A percentile compares a stretch with the other conserved stretches of the same genome.
Conservation (phyloP, 2,329 filamentous ascomycete genomes). For the Colletotrichum tanaceti region DNA sequence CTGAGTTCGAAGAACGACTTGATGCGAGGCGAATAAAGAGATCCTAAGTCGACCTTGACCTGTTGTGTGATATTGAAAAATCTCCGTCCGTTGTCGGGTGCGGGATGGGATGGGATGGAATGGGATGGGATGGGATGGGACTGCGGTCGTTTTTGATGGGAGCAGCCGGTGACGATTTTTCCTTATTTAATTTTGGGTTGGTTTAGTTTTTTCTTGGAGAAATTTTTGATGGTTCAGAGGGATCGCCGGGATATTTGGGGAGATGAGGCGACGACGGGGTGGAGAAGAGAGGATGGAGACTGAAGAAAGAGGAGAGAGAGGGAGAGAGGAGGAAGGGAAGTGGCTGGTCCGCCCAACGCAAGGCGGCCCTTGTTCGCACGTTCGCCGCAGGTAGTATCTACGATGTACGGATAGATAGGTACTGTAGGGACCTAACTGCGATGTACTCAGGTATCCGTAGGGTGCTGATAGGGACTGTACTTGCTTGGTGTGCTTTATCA, state of each 20-base stretch:
- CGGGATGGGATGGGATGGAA: background rate
- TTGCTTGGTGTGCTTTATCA: too few relatives aligned
- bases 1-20: too few relatives aligned
- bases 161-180: slow-evolving; percentile 9
- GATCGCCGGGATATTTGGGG: background rate
- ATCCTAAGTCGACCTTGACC: background rate
- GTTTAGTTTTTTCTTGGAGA: slow-evolving; percentile 13
- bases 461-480: too few relatives aligned
- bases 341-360: background rate
- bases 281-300: slow-evolving; percentile 2
- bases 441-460: too few relatives aligned
- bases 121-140: background rate
- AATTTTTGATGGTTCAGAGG: slow-evolving; percentile 26
- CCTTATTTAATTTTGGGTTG: background rate
- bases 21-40: too few relatives aligned
- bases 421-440: too few relatives aligned
- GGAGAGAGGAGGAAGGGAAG: background rate
- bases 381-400: background rate
- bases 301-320: background rate
- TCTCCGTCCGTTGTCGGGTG: background rate
- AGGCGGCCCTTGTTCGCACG: background rate
- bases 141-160: background rate
- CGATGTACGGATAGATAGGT: background rate
- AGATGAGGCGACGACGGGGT: slow-evolving; percentile 5
- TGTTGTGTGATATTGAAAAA: background rate